Evolutionary conservation across 805 yeast species (phyloP), one percentile per base, ranked within the genome.

Genomic region (Candida ulmi): DNA sequence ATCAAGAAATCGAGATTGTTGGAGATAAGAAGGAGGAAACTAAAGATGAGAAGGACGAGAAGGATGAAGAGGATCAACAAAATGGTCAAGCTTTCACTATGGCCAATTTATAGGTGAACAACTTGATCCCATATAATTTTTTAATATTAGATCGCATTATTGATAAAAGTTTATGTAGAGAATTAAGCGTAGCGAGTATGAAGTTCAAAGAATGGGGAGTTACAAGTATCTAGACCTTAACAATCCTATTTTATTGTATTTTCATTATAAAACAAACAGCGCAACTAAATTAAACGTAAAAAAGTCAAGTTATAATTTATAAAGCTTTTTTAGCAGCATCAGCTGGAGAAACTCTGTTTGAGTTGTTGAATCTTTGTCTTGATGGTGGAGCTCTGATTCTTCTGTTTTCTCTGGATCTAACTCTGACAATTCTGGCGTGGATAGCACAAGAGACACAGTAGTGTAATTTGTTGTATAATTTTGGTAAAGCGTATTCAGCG

Each of bases 401-500:
- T 83, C 99, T 93, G 80, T 90, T 95, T 61, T 83, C 78, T 80
- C 98, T 86, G 57, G 98, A 93, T 83, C 99, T 93, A 62, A 93
- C 99, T 80, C 99, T 93, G 68, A 93, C 99, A 65, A 93, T 86
- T 88, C 96, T 93, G 75, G 96, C 95, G 83, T 93, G 99, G 63
- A 93, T 91, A 63, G 99, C 99, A 78, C 99, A 93, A 52, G 99
- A 93, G 63, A 93, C 93, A 84, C 99, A 93, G 93, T 93, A 93
- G 83, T 91, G 97, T 73, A 91, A 82, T 82, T 93, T 93, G 88
- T 93, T 86, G 95, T 91, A 93, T 69, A 93, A 84, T 84, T 93
- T 93, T 77, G 99, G 99, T 65, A 93, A 78, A 67, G 96, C 98
- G 80, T 93, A 93, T 81, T 93, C 99, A 65, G 86, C 79, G 85